Conservation (phyloP, 169 alveolate species). For the Plasmodium gaboni region DNA sequence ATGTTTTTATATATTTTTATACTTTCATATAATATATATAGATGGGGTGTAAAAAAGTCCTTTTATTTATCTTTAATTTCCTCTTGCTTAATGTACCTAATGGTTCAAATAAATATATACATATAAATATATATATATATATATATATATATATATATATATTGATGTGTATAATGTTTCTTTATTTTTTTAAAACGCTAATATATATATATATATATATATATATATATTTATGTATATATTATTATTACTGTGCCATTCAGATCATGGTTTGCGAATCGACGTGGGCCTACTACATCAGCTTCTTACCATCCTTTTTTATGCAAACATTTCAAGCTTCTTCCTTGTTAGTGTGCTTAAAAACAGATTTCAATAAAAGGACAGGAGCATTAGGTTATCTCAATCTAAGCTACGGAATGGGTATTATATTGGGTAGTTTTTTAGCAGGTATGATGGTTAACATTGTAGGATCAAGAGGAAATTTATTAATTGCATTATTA, state of each 20-base stretch:
- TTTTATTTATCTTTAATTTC: conserved; percentile 46
- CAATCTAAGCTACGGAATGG: conserved; percentile 55
- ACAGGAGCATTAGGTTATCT: conserved; percentile 60
- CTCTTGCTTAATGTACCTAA: conserved; percentile 56
- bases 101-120: conserved; percentile 12
- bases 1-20: neutral
- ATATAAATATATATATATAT: neutral
- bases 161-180: neutral
- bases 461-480: conserved; percentile 51
- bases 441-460: conserved; percentile 49
- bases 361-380: conserved; percentile 46
- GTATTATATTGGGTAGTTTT: conserved; percentile 52
- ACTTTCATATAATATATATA: neutral
- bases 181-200: neutral
- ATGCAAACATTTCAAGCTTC: conserved; percentile 75
- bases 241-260: neutral
- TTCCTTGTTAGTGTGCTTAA: conserved; percentile 43
- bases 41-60: conserved; percentile 73
- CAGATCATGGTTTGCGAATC: conserved; percentile 32
- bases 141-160: neutral
- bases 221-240: conserved; percentile 2
- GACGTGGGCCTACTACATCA: conserved; percentile 52
- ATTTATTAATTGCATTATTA: conserved; percentile 33
- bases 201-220: conserved; percentile 6
- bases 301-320: conserved; percentile 49